phyloP scores from a whole-genome alignment of 192 early-diverging fungal genomes.

The Ambispora gerdemannii region DNA sequence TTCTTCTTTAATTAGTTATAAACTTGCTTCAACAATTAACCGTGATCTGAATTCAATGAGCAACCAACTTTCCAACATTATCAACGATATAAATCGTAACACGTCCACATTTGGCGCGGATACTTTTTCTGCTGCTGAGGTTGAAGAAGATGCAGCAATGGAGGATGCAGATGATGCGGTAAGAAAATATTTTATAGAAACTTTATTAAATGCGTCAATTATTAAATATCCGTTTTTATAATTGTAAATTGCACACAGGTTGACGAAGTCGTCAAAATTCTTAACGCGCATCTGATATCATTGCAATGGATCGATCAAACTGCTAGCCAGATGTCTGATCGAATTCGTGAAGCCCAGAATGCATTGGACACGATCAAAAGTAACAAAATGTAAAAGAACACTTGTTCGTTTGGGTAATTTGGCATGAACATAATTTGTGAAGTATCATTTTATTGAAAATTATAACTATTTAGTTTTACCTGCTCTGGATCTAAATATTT shows the following conservation, averaged over 20 bases:
- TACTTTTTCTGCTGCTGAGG: slow-evolving; percentile 36
- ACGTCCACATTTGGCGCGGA: slow-evolving; percentile 36
- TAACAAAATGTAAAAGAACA: background rate
- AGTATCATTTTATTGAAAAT: no score
- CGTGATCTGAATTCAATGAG: slow-evolving; percentile 85
- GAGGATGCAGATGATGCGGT: slow-evolving; percentile 39
- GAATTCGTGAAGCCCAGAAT: slow-evolving; percentile 47
- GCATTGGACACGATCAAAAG: background rate
- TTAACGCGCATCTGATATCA: slow-evolving; percentile 87
- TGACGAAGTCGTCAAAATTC: slow-evolving; percentile 80
- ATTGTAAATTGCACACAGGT: no score
- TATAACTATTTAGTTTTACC: no score
- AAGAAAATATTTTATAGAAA: slow-evolving; percentile 11
- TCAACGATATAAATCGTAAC: slow-evolving; percentile 82
- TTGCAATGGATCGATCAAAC: slow-evolving; percentile 88
- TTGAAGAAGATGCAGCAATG: background rate
- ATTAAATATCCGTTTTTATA: background rate
- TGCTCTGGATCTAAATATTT: no score
- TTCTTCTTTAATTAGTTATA: slow-evolving; percentile 66
- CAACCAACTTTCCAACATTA: slow-evolving; percentile 69
- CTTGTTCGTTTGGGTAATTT: background rate
- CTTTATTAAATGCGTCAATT: background rate
- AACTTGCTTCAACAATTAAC: slow-evolving; percentile 81
- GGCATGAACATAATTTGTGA: background rate
- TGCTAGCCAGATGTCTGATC: slow-evolving; percentile 54